Conservation (phyloP, 768 basidiomycete species). For the Phaeotremella fagi region DNA sequence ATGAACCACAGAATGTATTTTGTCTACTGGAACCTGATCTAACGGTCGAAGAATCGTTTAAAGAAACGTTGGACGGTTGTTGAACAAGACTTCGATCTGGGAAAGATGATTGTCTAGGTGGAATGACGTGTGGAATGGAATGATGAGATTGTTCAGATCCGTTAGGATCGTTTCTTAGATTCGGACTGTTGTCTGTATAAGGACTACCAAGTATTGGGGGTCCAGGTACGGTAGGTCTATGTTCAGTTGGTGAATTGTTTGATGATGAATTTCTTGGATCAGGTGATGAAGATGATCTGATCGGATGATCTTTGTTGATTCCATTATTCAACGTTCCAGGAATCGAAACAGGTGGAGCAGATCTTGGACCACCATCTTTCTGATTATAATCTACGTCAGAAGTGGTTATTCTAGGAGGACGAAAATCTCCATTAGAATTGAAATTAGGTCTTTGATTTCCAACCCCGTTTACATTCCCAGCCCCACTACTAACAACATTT, state of each 20-base stretch:
- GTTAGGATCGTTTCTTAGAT: too few species aligned
- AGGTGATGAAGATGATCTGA: constrained; percentile 31
- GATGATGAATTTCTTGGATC: constrained; percentile 28
- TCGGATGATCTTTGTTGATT: constrained; percentile 1
- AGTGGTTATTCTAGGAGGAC: constrained; percentile 20
- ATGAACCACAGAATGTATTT: constrained; percentile 48
- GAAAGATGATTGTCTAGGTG: constrained; percentile 2
- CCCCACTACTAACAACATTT: too few species aligned
- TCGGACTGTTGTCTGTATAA: too few species aligned
- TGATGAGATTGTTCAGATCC: constrained; percentile 10
- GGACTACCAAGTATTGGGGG: constrained; percentile 4
- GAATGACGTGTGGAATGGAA: constrained; percentile 4
- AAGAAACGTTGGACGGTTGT: constrained; percentile 9
- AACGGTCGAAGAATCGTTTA: constrained; percentile 9
- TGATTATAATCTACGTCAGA: constrained; percentile 9
- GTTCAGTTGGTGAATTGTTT: constrained; percentile 26
- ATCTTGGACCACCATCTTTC: constrained; percentile 13
- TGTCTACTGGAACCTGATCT: constrained; percentile 10
- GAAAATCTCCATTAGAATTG: too few species aligned
- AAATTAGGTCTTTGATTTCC: too few species aligned
- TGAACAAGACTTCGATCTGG: constrained; percentile 9
- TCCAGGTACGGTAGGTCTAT: constrained; percentile 11
- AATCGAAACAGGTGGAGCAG: constrained; percentile 23
- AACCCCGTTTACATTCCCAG: too few species aligned
- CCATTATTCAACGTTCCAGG: too few species aligned